A percentile compares a stretch with the other conserved stretches of the same genome.
phyloP scores from a whole-genome alignment of 139 green algal species.

The Astrephomene gubernaculifera region DNA sequence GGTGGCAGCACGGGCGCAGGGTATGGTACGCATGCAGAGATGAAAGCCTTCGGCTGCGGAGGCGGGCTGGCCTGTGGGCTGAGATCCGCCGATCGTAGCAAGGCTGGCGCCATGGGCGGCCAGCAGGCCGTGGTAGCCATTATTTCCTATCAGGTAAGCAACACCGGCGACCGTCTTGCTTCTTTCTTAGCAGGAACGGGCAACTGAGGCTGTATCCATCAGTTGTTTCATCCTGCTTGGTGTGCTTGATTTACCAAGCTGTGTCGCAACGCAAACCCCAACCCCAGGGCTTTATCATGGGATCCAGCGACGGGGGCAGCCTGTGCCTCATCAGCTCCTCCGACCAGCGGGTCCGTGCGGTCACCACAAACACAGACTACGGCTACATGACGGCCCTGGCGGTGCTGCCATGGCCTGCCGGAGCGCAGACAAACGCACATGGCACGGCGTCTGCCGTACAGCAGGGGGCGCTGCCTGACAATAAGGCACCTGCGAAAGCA shows the following conservation, averaged over 20 bases:
- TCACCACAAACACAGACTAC: neutral
- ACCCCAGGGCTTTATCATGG: neutral
- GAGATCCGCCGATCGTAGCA: neutral
- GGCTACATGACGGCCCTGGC: neutral
- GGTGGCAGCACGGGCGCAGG: no score
- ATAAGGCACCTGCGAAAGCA: no score
- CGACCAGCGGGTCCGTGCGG: neutral
- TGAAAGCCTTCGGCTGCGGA: neutral
- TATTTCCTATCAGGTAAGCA: neutral
- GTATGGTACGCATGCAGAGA: no score
- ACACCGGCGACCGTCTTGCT: neutral
- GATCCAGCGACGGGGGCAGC: neutral
- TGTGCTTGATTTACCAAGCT: neutral
- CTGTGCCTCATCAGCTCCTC: neutral
- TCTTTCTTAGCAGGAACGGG: neutral
- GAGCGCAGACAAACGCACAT: neutral
- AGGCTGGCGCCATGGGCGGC: no score
- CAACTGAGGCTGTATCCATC: neutral
- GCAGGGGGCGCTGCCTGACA: neutral
- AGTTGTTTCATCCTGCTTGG: neutral
- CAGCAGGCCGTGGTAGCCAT: neutral
- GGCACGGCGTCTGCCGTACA: neutral
- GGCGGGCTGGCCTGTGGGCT: neutral
- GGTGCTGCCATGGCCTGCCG: neutral
- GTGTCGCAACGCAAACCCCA: neutral